Conservation (phyloP, 2,329 filamentous ascomycete species). For the Diaporthe sp. region DNA sequence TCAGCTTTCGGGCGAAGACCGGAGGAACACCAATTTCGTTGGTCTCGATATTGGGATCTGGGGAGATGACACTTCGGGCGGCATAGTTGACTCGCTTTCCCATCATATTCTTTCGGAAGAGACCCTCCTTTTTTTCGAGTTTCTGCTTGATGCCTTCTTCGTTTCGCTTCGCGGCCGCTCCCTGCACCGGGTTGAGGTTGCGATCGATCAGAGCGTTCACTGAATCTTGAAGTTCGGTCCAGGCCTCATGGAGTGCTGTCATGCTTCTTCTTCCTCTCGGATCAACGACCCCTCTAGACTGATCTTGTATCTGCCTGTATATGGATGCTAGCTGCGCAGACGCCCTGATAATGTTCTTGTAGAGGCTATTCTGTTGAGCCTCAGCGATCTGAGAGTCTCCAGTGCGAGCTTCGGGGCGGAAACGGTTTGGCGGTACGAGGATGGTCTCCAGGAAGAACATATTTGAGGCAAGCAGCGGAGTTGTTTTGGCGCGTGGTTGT, state of each 20-base stretch:
- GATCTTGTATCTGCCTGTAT: conserved; percentile 47
- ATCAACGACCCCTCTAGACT: conserved; percentile 49
- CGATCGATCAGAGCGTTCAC: conserved; percentile 95
- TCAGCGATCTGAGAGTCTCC: conserved; percentile 87
- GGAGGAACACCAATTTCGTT: conserved; percentile 98
- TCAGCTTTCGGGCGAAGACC: conserved; percentile 97
- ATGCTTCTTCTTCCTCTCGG: conserved; percentile 34
- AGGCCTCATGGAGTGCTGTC: conserved; percentile 81
- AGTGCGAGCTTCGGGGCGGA: conserved; percentile 86
- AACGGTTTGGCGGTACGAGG: conserved; percentile 92
- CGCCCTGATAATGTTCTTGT: conserved; percentile 84
- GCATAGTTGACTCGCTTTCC: conserved; percentile 99
- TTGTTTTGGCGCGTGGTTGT: conserved; percentile 70
- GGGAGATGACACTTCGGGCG: conserved; percentile 96
- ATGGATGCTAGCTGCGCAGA: conserved; percentile 82
- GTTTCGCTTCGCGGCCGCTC: conserved; percentile 80
- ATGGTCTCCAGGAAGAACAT: conserved; percentile 95
- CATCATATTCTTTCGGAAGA: conserved; percentile 99
- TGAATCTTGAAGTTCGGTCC: conserved; percentile 85
- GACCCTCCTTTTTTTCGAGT: conserved; percentile 97
- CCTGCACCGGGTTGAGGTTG: conserved; percentile 85
- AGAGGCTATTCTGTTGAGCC: conserved; percentile 87
- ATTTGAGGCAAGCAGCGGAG: conserved; percentile 74
- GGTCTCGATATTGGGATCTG: conserved; percentile 98
- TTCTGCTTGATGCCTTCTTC: conserved; percentile 98